Evolutionary conservation across 2,329 filamentous ascomycete species (phyloP), one percentile per base, ranked within the genome.

Genomic region (Xylaria sp.): DNA sequence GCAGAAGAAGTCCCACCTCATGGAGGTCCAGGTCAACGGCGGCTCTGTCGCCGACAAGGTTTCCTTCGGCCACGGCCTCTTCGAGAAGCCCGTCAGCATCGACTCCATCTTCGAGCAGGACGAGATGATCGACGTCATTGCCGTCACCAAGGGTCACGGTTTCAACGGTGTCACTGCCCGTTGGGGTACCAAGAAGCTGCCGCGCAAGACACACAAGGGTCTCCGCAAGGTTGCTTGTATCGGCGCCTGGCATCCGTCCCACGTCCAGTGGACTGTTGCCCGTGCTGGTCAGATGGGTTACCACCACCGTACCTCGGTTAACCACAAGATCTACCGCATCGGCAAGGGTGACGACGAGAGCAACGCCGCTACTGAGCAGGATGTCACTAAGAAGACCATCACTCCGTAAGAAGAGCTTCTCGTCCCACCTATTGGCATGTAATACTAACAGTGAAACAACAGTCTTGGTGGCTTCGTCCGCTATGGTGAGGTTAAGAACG

Each of bases 101-200:
- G 89, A 91, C 87, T 86, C 87, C 86, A 91, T 99, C 88, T 99
- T 99, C 86, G 96, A 99, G 92, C 91, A 97, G 89, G 93, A 99
- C 83, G 96, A 99, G 93, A 92, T 99, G 89, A 97, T 99, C 80
- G 96, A 99, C 83, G 92, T 97, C 83, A 98, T 99, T 80, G 96
- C 95, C 82, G 94, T 99, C 83, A 99, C 96, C 89, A 98, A 97
- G 92, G 96, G 96, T 89, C 94, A 98, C 89, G 96, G 96, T 84
- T 98, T 93, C 92, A 88, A 89, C 84, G 96, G 96, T 92, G 96
- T 99, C 80, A 99, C 96, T 76, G 88, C 91, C 85, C 91, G 96
- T 87, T 99, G 96, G 96, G 96, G 96, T 80, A 99, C 96, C 88
- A 99, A 98, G 93, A 99, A 98, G 93, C 93, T 99, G 81, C 96